Percentiles rank a stretch among this genome's conserved stretches.
phyloP scores from a whole-genome alignment of 2,329 filamentous ascomycete genomes.

The Bipolaris bicolor region DNA sequence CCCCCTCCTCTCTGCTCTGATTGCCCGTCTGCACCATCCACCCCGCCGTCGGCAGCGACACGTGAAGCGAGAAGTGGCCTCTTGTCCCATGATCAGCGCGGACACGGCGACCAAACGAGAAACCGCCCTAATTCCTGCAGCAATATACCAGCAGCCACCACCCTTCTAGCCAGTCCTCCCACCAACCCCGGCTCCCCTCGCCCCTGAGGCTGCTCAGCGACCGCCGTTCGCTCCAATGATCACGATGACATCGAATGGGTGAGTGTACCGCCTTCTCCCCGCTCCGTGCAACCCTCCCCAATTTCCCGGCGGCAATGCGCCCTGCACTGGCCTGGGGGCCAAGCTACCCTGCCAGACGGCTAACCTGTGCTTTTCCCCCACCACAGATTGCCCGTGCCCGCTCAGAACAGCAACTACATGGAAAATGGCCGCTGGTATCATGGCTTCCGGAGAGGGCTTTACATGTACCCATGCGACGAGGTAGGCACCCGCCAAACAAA shows the following conservation, averaged over 20 bases:
- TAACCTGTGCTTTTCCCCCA: constrained; percentile 11
- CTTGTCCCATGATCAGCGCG: constrained; percentile 17
- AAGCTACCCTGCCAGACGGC: neutral
- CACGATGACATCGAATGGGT: constrained; percentile 54
- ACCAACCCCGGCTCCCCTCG: neutral
- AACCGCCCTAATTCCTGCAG: constrained; percentile 15
- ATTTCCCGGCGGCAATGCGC: constrained; percentile 12
- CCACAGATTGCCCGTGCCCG: constrained; percentile 47
- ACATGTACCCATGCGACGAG: constrained; percentile 79
- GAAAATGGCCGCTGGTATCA: constrained; percentile 76
- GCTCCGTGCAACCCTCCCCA: constrained; percentile 39
- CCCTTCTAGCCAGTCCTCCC: neutral
- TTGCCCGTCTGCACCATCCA: neutral
- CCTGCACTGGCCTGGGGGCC: constrained; percentile 1
- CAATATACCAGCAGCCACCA: constrained; percentile 3
- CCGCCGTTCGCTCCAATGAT: constrained; percentile 47
- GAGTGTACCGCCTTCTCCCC: constrained; percentile 40
- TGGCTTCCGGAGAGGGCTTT: constrained; percentile 69
- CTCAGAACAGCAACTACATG: constrained; percentile 55
- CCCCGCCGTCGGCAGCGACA: neutral
- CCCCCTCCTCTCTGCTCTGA: neutral
- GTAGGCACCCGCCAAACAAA: constrained; percentile 51
- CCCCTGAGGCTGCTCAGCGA: constrained; percentile 13
- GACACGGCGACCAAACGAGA: constrained; percentile 7
- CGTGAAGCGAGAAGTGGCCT: neutral